A percentile compares a stretch with the other conserved stretches of the same genome.
phyloP scores from a whole-genome alignment of 352 stramenopile genomes.

The Globisporangium nodosum region DNA sequence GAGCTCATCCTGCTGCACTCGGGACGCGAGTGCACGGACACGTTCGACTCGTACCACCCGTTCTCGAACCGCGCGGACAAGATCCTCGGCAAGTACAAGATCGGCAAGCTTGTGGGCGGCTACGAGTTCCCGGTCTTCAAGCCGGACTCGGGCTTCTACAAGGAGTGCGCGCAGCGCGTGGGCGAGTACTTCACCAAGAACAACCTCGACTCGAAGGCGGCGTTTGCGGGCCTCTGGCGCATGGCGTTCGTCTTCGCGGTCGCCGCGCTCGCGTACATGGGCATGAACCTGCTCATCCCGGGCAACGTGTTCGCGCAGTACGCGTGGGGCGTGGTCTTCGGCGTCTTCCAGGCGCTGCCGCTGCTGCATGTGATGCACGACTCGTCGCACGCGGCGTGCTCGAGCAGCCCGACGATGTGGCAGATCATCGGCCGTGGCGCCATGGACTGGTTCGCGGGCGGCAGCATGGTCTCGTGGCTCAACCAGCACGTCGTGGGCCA shows the following conservation, averaged over 20 bases:
- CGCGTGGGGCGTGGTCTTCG: slow-evolving; percentile 75
- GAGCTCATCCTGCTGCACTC: slow-evolving; percentile 80
- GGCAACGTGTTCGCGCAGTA: slow-evolving; percentile 60
- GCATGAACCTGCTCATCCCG: slow-evolving; percentile 67
- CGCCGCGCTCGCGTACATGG: slow-evolving; percentile 59
- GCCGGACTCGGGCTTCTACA: slow-evolving; percentile 89
- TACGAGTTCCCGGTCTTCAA: slow-evolving; percentile 90
- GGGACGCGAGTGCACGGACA: slow-evolving; percentile 81
- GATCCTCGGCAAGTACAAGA: slow-evolving; percentile 79
- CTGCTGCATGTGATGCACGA: slow-evolving; percentile 93
- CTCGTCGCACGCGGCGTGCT: slow-evolving; percentile 87
- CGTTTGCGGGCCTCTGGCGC: slow-evolving; percentile 78
- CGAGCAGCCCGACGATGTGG: slow-evolving; percentile 71
- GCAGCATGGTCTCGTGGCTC: slow-evolving; percentile 92
- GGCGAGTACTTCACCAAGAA: slow-evolving; percentile 87
- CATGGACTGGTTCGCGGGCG: slow-evolving; percentile 90
- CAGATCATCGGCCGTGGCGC: slow-evolving; percentile 66
- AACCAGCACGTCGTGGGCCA: slow-evolving; percentile 95
- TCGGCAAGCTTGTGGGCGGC: slow-evolving; percentile 70
- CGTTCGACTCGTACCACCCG: slow-evolving; percentile 90
- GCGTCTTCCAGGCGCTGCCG: slow-evolving; percentile 84
- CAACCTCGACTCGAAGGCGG: slow-evolving; percentile 84
- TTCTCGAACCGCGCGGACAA: slow-evolving; percentile 82
- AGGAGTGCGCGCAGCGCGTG: slow-evolving; percentile 78
- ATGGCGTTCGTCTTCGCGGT: slow-evolving; percentile 79